Conservation (phyloP, 108 stramenopile species). For the Nitzschia putrida region DNA sequence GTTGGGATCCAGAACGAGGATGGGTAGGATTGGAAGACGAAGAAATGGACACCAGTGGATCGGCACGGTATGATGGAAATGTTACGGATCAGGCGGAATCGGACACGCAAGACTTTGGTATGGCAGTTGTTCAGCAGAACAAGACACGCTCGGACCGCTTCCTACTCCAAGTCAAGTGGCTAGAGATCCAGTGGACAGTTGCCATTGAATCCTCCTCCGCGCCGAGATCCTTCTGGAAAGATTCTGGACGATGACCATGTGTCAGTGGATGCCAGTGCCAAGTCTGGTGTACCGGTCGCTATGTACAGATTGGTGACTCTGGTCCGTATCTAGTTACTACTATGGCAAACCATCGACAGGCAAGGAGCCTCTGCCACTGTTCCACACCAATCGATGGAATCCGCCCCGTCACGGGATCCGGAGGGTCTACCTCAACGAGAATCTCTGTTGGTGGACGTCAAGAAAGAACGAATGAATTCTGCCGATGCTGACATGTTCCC, state of each 20-base stretch:
- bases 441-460: constrained; percentile 36
- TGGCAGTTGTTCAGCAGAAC: not conserved
- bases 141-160: not conserved
- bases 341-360: constrained; percentile 4
- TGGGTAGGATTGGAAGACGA: constrained; percentile 46
- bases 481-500: constrained; percentile 48
- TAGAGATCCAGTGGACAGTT: constrained; percentile 16
- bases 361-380: not conserved
- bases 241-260: constrained; percentile 12
- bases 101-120: constrained; percentile 39
- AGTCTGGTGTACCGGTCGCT: constrained; percentile 18
- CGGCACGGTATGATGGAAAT: constrained; percentile 12
- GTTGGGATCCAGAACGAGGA: constrained; percentile 72
- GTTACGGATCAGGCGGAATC: constrained; percentile 15
- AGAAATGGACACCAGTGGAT: constrained; percentile 2
- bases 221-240: constrained; percentile 7
- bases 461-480: constrained; percentile 41
- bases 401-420: not conserved
- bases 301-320: constrained; percentile 49
- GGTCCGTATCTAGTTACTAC: constrained; percentile 46
- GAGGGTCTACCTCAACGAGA: constrained; percentile 4
- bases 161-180: not conserved
- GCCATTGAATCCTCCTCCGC: not conserved
- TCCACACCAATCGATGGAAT: not conserved
- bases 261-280: constrained; percentile 11